Evolutionary conservation across 495 filamentous ascomycete species (phyloP), one percentile per base, ranked within the genome.

Genomic region (Aspergillus nidulans): DNA sequence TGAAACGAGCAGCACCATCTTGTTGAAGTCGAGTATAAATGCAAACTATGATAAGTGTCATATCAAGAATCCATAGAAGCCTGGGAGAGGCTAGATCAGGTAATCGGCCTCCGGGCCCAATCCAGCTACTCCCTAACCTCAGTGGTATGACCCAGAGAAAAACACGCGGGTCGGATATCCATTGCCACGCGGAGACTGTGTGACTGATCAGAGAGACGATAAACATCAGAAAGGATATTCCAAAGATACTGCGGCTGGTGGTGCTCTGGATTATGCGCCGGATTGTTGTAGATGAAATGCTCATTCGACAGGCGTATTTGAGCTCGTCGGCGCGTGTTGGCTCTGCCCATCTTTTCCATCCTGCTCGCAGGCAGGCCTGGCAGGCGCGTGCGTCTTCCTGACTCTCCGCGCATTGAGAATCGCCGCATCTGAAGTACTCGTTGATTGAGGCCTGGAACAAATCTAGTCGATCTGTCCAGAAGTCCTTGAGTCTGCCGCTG

Each of bases 281-380:
- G 13, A 18, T 1, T 1, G 15, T 2, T 18, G 15, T 16, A 2
- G 36, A 39, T 3, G 36, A 8, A n/a, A 39, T 16, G 36, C 8
- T 18, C 36, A 18, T 8, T 3, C 36, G 9, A n/a, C 36, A 39
- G 13, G 36, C 36, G n/a, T 16, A 39, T 4, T 39, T n/a, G 13
- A 39, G n/a, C 18, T 39, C 15, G 36, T 39, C 36, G 13, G 13
- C 36, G 2, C 15, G 13, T 18, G 36, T 39, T 18, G 36, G 36
- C 3, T 5, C 3, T 12, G 36, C 19, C 5, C 10, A 50, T 7
- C 15, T 36, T 34, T 50, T 24, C 52, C 52, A 54, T 12, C 52
- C 52, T 3, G 20, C 20, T n/a, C 55, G 55, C 6, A 57, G 20
- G 26, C 55, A 57, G 4, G 15, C 13, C 36, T 39, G 36, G n/a